Percentiles rank a stretch among this genome's conserved stretches.
phyloP scores from a whole-genome alignment of 1,284 basidiomycete genomes.

The Cutaneotrichosporon sp. region DNA sequence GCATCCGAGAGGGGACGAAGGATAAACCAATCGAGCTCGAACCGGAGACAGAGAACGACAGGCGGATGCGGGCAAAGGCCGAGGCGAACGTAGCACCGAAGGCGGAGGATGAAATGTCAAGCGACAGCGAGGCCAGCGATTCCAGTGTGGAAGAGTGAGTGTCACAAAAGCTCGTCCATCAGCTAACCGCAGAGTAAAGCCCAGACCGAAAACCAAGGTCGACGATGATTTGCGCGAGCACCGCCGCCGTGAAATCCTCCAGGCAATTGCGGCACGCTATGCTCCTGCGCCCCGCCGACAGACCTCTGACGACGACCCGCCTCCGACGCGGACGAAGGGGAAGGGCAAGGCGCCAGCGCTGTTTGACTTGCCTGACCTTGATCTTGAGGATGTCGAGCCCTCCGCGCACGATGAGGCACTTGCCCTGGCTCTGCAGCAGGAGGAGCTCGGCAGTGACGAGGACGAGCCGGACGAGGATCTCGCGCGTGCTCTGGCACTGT shows the following conservation, averaged over 20 bases:
- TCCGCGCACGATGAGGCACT: constrained; percentile 45
- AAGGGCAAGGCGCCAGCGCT: constrained; percentile 49
- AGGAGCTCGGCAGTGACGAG: constrained; percentile 44
- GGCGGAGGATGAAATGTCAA: too few species aligned
- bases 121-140: constrained; percentile 27
- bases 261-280: constrained; percentile 59
- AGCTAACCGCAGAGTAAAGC: constrained; percentile 6
- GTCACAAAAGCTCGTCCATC: too few species aligned
- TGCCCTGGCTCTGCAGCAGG: constrained; percentile 44
- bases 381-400: constrained; percentile 41
- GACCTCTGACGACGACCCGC: background rate
- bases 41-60: constrained; percentile 28
- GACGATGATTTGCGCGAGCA: constrained; percentile 67
- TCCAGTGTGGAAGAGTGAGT: constrained; percentile 14
- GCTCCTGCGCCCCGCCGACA: constrained; percentile 44
- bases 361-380: constrained; percentile 58
- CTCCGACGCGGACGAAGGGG: constrained; percentile 6
- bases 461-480: constrained; percentile 37
- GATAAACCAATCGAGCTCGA: constrained; percentile 78
- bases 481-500: constrained; percentile 31
- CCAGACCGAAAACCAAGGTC: constrained; percentile 10
- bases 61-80: constrained; percentile 8
- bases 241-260: constrained; percentile 61
- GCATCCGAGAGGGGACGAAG: constrained; percentile 70
- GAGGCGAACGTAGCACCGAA: constrained; percentile 19